phyloP scores from a whole-genome alignment of 768 basidiomycete genomes.

The Dentipellis sp. region DNA sequence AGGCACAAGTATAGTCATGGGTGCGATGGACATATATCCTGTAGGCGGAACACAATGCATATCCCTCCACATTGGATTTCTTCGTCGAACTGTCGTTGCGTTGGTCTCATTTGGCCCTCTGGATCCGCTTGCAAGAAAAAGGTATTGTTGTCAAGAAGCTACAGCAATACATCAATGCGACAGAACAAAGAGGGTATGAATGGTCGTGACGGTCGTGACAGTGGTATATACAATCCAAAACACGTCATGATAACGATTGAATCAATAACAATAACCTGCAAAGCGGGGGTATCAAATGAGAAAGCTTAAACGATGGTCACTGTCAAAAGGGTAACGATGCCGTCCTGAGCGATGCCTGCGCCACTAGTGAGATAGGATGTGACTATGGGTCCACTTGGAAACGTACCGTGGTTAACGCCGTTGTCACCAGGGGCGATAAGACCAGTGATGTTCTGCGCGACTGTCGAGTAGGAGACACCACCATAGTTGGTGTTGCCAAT shows the following conservation, averaged over 20 bases:
- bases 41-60: neutral
- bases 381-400: neutral
- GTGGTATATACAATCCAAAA: neutral
- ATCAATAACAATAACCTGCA: too few relatives aligned
- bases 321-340: constrained; percentile 41
- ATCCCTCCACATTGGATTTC: neutral
- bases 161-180: neutral
- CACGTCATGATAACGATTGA: neutral
- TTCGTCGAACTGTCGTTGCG: neutral
- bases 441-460: constrained; percentile 34
- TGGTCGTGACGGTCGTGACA: too few relatives aligned
- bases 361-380: constrained; percentile 15
- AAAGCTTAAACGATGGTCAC: constrained; percentile 31
- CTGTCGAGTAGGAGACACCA: constrained; percentile 39
- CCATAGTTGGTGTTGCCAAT: constrained; percentile 29
- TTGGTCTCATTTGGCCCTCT: neutral
- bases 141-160: neutral
- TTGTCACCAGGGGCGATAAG: constrained; percentile 38
- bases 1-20: neutral
- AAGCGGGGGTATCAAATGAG: neutral
- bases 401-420: constrained; percentile 41
- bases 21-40: neutral
- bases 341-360: constrained; percentile 51
- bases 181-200: neutral
- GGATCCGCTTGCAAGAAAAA: neutral